phyloP scores from a whole-genome alignment of 2,329 filamentous ascomycete species.

The Botrytis medusae region DNA sequence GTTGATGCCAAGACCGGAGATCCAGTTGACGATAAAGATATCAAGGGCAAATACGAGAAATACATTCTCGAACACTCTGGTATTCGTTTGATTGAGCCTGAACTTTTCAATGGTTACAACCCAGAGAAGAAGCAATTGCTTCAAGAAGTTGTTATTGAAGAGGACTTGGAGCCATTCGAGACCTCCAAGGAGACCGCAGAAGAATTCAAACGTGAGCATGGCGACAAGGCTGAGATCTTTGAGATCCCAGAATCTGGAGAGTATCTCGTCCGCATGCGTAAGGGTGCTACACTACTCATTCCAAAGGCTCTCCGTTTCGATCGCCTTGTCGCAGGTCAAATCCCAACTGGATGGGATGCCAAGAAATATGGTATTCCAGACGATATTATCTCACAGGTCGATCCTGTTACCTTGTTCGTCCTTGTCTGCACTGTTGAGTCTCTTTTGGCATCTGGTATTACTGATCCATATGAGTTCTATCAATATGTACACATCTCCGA shows the following conservation, averaged over 20 bases:
- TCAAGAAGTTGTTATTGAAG: slow-evolving; percentile 95
- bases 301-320: slow-evolving; percentile 97
- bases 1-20: slow-evolving; percentile 93
- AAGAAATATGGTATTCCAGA: slow-evolving; percentile 95
- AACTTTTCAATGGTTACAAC: slow-evolving; percentile 95
- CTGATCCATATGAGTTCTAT: slow-evolving; percentile 99
- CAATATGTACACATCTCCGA: slow-evolving; percentile 98
- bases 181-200: slow-evolving; percentile 94
- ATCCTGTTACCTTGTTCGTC: slow-evolving; percentile 92
- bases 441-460: slow-evolving; percentile 89
- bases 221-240: slow-evolving; percentile 96
- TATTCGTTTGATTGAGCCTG: slow-evolving; percentile 96
- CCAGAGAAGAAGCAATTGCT: slow-evolving; percentile 98
- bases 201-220: slow-evolving; percentile 96
- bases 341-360: slow-evolving; percentile 95
- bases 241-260: slow-evolving; percentile 92
- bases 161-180: slow-evolving; percentile 96
- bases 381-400: slow-evolving; percentile 96
- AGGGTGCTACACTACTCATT: slow-evolving; percentile 91
- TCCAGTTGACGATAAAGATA: slow-evolving; percentile 95
- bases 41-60: slow-evolving; percentile 98
- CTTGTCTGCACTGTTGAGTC: slow-evolving; percentile 92
- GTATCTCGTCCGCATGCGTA: slow-evolving; percentile 91
- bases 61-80: slow-evolving; percentile 93
- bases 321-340: slow-evolving; percentile 93